These are phyloP conservation scores for Metarhizium sp. DNA, from an alignment of 2,329 filamentous ascomycete species.

Conservation along the genomic window DNA sequence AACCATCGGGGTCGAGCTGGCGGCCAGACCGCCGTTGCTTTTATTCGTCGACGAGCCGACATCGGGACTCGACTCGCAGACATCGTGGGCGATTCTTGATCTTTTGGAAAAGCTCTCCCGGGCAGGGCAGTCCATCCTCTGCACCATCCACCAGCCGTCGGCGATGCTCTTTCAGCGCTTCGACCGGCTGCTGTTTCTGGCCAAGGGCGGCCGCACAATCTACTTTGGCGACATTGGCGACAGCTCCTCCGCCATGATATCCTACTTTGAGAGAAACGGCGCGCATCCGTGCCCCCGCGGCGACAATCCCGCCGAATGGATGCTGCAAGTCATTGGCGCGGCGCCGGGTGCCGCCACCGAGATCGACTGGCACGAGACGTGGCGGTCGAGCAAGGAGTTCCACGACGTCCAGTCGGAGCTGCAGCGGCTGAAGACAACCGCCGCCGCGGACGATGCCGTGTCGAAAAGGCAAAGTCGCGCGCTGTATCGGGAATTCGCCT, in stretches of 20 bases:
- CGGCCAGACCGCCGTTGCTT: slow-evolving; percentile 34
- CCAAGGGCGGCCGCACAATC: slow-evolving; percentile 27
- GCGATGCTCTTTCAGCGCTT: slow-evolving; percentile 33
- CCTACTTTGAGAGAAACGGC: slow-evolving; percentile 54
- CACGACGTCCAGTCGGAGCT: too few relatives aligned
- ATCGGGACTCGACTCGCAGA: slow-evolving; percentile 47
- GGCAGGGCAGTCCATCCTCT: slow-evolving; percentile 37
- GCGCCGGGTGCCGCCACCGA: slow-evolving; percentile 12
- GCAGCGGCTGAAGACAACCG: too few relatives aligned
- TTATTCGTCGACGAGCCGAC: slow-evolving; percentile 47
- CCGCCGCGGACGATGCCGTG: too few relatives aligned
- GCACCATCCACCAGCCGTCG: slow-evolving; percentile 42
- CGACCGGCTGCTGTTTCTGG: slow-evolving; percentile 46
- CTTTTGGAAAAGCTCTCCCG: slow-evolving; percentile 58
- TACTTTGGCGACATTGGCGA: slow-evolving; percentile 51
- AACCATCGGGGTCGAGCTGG: slow-evolving; percentile 40
- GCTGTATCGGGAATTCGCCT: slow-evolving; percentile 52
- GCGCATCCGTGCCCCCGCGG: slow-evolving; percentile 28
- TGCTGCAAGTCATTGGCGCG: slow-evolving; percentile 35
- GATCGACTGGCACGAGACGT: slow-evolving; percentile 20
- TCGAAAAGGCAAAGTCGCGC: slow-evolving; percentile 20
- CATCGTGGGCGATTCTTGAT: slow-evolving; percentile 62
- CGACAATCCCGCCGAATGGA: slow-evolving; percentile 59
- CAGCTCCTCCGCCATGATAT: slow-evolving; percentile 25
- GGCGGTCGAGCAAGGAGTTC: too few relatives aligned